A percentile compares a stretch with the other conserved stretches of the same genome.
Conservation (phyloP, 495 filamentous ascomycete genomes). For the Cenococcum geophilum region DNA sequence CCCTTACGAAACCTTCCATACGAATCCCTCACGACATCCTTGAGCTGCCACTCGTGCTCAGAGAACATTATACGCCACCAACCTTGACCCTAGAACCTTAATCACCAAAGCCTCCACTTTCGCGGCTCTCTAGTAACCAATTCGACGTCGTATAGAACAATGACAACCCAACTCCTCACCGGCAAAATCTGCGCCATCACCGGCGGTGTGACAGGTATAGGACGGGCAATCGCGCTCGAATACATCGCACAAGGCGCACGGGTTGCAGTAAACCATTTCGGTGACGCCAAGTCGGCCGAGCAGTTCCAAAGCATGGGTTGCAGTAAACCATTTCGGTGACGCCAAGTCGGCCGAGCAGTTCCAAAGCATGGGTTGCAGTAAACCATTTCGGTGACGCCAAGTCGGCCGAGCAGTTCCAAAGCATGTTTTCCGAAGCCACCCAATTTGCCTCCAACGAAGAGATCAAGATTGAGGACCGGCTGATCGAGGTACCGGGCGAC, state of each 20-base stretch:
- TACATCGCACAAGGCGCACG: conserved; percentile 38
- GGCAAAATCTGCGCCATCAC: conserved; percentile 39
- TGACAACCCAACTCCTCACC: conserved; percentile 31
- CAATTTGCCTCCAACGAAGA: conserved; percentile 1
- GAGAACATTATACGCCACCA: not conserved
- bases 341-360: conserved; percentile 34
- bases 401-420: conserved; percentile 35
- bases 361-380: conserved; percentile 37
- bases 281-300: conserved; percentile 32
- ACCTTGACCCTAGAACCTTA: not conserved
- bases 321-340: conserved; percentile 40
- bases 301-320: conserved; percentile 39
- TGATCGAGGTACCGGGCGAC: conserved; percentile 39
- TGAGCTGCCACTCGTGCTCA: not conserved
- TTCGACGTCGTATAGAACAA: conserved; percentile 57
- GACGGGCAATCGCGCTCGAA: conserved; percentile 40
- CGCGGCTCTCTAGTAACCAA: conserved; percentile 38
- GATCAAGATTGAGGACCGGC: conserved; percentile 11
- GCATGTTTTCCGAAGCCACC: conserved; percentile 31
- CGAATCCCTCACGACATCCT: not conserved
- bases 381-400: conserved; percentile 39
- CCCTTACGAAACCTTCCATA: too few relatives aligned
- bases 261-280: conserved; percentile 40
- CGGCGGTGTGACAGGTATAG: conserved; percentile 38
- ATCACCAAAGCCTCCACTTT: not conserved